Evolutionary conservation across 2,329 filamentous ascomycete genomes (phyloP).

Genomic region (Cytospora mali): DNA sequence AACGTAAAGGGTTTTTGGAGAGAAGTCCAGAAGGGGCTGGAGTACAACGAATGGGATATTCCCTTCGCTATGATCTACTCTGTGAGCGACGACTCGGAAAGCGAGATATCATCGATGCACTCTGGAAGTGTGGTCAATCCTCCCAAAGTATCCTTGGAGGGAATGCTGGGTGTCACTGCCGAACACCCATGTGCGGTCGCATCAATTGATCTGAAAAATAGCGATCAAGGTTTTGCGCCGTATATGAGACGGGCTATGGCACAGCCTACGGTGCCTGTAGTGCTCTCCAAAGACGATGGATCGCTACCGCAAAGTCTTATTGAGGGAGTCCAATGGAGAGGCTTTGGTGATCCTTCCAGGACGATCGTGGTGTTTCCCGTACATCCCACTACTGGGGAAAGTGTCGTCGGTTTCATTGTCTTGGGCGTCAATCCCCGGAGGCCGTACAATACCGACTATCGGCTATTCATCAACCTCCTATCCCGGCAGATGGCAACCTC

Average conservation of each 20-base stretch:
- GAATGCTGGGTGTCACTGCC: slow-evolving; percentile 67
- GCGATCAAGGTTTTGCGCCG: slow-evolving; percentile 73
- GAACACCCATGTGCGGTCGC: slow-evolving; percentile 63
- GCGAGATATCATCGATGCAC: slow-evolving; percentile 71
- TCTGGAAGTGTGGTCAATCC: slow-evolving; percentile 65
- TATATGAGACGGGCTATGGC: slow-evolving; percentile 76
- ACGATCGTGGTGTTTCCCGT: slow-evolving; percentile 78
- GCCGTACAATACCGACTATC: slow-evolving; percentile 80
- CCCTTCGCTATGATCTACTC: slow-evolving; percentile 80
- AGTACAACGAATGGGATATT: slow-evolving; percentile 74
- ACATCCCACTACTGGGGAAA: slow-evolving; percentile 72
- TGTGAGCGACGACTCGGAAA: slow-evolving; percentile 69
- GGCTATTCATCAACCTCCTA: slow-evolving; percentile 74
- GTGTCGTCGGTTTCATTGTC: slow-evolving; percentile 75
- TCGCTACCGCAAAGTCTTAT: slow-evolving; percentile 68
- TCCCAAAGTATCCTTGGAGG: slow-evolving; percentile 70
- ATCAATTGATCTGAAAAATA: slow-evolving; percentile 68
- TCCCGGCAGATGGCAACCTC: slow-evolving; percentile 78
- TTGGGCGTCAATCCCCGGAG: slow-evolving; percentile 77
- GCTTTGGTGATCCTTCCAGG: slow-evolving; percentile 70
- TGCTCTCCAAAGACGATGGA: slow-evolving; percentile 67
- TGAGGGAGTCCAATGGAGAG: slow-evolving; percentile 68
- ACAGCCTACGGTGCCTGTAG: slow-evolving; percentile 64
- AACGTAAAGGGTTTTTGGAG: slow-evolving; percentile 75
- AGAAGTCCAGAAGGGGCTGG: slow-evolving; percentile 68